phyloP scores from a whole-genome alignment of 176 grass and related monocot species.

The Zoysia pacifica region DNA sequence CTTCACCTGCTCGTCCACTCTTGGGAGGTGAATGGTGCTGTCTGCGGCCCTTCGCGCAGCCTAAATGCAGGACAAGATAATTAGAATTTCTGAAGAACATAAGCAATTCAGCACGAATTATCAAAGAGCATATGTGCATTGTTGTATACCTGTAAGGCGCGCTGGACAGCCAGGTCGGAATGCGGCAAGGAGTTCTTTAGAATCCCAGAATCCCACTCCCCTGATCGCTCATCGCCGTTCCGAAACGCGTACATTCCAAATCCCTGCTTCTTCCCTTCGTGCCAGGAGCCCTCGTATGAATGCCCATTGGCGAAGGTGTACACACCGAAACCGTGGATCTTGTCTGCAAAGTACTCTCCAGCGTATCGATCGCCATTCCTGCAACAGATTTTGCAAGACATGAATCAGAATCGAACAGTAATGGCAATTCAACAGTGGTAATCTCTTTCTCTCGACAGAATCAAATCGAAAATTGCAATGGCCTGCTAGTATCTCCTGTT shows the following conservation, averaged over 20 bases:
- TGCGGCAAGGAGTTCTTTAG: constrained; percentile 46
- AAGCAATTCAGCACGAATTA: not conserved
- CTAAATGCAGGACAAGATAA: constrained; percentile 31
- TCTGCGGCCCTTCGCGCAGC: constrained; percentile 62
- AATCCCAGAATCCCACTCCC: constrained; percentile 65
- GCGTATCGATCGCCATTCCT: constrained; percentile 76
- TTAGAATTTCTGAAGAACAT: constrained; percentile 20
- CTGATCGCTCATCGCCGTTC: constrained; percentile 57
- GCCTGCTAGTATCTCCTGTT: too few species aligned
- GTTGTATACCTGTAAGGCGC: constrained; percentile 53
- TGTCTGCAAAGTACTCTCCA: constrained; percentile 81
- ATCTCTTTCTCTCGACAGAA: too few species aligned
- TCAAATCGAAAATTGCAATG: too few species aligned
- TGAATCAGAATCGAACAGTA: not conserved
- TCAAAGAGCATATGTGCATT: not conserved
- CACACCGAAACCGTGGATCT: constrained; percentile 81
- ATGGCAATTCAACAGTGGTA: constrained; percentile 15
- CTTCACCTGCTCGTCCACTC: constrained; percentile 67
- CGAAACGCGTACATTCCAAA: constrained; percentile 67
- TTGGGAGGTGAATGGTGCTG: constrained; percentile 38
- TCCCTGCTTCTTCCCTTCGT: constrained; percentile 85
- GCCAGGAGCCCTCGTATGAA: constrained; percentile 76
- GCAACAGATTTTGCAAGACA: not conserved
- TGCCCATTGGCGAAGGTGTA: constrained; percentile 88
- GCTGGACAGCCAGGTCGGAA: constrained; percentile 47